phyloP scores from a whole-genome alignment of 2,329 filamentous ascomycete genomes.

The Fusarium graminum region DNA sequence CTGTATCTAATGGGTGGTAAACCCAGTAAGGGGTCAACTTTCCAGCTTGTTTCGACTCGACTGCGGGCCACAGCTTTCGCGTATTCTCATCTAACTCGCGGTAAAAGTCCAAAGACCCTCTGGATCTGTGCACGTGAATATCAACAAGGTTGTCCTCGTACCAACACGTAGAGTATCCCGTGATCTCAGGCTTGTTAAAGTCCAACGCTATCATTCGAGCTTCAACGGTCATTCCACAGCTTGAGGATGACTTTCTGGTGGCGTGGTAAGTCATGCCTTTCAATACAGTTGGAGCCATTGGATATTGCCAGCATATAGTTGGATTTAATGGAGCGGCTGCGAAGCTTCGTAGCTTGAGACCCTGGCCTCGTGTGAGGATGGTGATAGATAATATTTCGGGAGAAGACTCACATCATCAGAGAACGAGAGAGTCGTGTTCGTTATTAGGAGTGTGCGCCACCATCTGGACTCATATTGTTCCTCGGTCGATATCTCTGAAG shows the following conservation, averaged over 20 bases:
- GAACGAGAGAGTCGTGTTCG: constrained; percentile 1
- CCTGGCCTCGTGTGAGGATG: constrained; percentile 19
- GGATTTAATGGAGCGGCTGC: constrained; percentile 2
- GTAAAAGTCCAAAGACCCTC: constrained; percentile 23
- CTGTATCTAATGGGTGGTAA: constrained; percentile 9
- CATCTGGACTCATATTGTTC: neutral
- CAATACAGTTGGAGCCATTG: constrained; percentile 8
- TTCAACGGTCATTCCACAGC: neutral
- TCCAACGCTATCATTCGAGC: constrained; percentile 23
- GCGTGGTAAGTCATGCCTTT: constrained; percentile 12
- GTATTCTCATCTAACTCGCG: constrained; percentile 3
- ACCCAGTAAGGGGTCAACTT: constrained; percentile 5
- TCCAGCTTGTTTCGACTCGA: neutral
- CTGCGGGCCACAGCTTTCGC: neutral
- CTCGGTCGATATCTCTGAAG: neutral
- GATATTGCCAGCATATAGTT: constrained; percentile 21
- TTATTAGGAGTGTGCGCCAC: constrained; percentile 31
- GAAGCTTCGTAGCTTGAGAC: constrained; percentile 28
- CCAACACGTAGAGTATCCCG: constrained; percentile 35
- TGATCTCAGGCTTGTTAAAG: constrained; percentile 17
- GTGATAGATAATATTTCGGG: rapidly evolving
- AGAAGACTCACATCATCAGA: constrained; percentile 23
- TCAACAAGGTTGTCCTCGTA: constrained; percentile 3
- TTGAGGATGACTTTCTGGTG: neutral
- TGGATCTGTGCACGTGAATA: constrained; percentile 13